phyloP scores from a whole-genome alignment of 1,284 basidiomycete species.

The Lentinus polychrous region DNA sequence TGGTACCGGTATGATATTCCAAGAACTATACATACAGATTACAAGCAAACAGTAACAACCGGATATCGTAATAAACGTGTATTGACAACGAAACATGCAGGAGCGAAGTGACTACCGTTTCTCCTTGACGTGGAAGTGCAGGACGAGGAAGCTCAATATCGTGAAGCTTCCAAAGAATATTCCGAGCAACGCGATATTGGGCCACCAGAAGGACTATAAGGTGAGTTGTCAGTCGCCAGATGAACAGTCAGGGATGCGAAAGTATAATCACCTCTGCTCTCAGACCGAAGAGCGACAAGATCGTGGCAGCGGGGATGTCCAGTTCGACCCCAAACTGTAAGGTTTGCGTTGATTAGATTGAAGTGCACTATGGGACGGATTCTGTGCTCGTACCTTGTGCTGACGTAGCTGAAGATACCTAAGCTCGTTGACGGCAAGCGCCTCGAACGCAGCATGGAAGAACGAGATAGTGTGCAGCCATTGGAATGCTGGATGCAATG shows the following conservation, averaged over 20 bases:
- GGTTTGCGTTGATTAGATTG: neutral
- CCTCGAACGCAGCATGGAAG: slow-evolving; percentile 99
- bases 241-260: neutral
- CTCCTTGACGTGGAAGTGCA: slow-evolving; percentile 89
- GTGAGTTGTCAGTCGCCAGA: slow-evolving; percentile 2
- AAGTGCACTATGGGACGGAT: neutral
- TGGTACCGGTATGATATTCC: neutral
- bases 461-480: slow-evolving; percentile 92
- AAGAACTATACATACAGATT: neutral
- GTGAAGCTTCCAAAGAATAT: slow-evolving; percentile 83
- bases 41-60: neutral
- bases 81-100: neutral
- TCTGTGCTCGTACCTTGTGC: slow-evolving; percentile 59
- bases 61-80: neutral
- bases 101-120: slow-evolving; percentile 46
- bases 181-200: slow-evolving; percentile 76
- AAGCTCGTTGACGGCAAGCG: slow-evolving; percentile 91
- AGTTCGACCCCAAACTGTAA: slow-evolving; percentile 85
- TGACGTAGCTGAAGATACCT: slow-evolving; percentile 91
- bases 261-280: slow-evolving; percentile 59
- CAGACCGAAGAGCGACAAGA: slow-evolving; percentile 85
- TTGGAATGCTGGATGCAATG: slow-evolving; percentile 62
- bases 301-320: slow-evolving; percentile 90
- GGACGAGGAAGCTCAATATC: slow-evolving; percentile 65
- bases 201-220: slow-evolving; percentile 89